Evolutionary conservation across 2,329 filamentous ascomycete genomes (phyloP), one percentile per base, ranked within the genome.

Genomic region (Westerdykella aurantiaca): DNA sequence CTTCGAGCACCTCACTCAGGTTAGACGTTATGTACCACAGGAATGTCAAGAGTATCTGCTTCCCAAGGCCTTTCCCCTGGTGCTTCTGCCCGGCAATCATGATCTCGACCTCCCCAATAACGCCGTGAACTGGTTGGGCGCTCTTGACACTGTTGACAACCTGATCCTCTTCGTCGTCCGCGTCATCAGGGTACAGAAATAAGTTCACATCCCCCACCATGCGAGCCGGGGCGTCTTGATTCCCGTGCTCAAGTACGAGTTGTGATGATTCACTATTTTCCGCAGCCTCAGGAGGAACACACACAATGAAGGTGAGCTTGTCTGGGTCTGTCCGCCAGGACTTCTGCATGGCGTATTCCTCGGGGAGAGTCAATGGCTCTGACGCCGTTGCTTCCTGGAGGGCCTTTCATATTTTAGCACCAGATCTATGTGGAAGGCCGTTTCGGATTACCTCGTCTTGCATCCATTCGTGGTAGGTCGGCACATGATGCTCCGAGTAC

Each of bases 231-330:
- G 67, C 58, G 57, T 91, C 88, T 4, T 72, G 70, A 1, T 66
- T 63, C 10, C 13, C 51, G 29, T 39, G 41, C 2, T 16, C 43
- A 23, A 60, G 29, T 53, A 21, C 12, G 22, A 22, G 9, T 17
- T 33, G 39, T n/a, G 6, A 39, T 31, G 2, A 33, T 29, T 7
- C 7, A n/a, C 22, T 23, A 34, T 12, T 6, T 9, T 25, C 42
- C 47, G 50, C 22, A 6, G 34, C 9, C 6, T 37, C 18, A 3
- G 52, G 44, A 6, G 45, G 44, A 3, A 42, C 48, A 48, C 88
- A 95, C 42, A 86, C 69, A 63, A 97, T 95, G 56, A 96, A 97
- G 0, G 91, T 97, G 48, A 97, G 68, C 70, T 97, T 97, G 69
- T 97, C 90, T 21, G 72, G 68, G 34, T 93, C 86, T 16, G 71